phyloP scores from a whole-genome alignment of 495 filamentous ascomycete species.

The Jackrogersella minutella region DNA sequence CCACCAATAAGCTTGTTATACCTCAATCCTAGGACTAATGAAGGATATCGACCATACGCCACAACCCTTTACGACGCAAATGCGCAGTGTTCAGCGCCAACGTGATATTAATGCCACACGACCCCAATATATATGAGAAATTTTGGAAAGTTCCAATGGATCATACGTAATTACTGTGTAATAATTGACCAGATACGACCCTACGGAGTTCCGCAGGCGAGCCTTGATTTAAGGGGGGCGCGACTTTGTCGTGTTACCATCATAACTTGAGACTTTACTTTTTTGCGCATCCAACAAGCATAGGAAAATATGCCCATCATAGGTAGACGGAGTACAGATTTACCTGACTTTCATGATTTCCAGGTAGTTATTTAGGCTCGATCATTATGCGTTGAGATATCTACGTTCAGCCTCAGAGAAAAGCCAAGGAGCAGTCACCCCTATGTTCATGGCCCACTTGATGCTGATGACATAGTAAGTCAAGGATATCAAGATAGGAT shows the following conservation, averaged over 20 bases:
- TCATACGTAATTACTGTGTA: background rate
- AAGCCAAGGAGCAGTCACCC: too few relatives aligned
- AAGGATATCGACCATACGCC: constrained; percentile 11
- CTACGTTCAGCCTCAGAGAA: too few relatives aligned
- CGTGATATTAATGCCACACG: background rate
- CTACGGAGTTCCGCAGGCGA: background rate
- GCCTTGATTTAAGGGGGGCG: background rate
- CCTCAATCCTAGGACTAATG: background rate
- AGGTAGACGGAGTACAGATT: too few relatives aligned
- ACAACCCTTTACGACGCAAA: constrained; percentile 20
- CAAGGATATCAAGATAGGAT: too few relatives aligned
- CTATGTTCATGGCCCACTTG: too few relatives aligned
- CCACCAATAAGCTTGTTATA: constrained; percentile 10
- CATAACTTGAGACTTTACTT: too few relatives aligned
- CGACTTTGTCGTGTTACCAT: background rate
- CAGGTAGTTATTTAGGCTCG: too few relatives aligned
- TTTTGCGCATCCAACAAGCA: too few relatives aligned
- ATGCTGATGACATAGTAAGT: too few relatives aligned
- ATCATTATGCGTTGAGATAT: too few relatives aligned
- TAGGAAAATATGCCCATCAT: too few relatives aligned
- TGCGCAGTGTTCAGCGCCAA: constrained; percentile 1
- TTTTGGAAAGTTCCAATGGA: background rate
- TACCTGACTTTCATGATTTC: too few relatives aligned
- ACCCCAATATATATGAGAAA: background rate
- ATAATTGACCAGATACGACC: background rate